Evolutionary conservation across 768 basidiomycete genomes (phyloP), one percentile per base, ranked within the genome.

Genomic region (Pulveroboletus ravenelii): DNA sequence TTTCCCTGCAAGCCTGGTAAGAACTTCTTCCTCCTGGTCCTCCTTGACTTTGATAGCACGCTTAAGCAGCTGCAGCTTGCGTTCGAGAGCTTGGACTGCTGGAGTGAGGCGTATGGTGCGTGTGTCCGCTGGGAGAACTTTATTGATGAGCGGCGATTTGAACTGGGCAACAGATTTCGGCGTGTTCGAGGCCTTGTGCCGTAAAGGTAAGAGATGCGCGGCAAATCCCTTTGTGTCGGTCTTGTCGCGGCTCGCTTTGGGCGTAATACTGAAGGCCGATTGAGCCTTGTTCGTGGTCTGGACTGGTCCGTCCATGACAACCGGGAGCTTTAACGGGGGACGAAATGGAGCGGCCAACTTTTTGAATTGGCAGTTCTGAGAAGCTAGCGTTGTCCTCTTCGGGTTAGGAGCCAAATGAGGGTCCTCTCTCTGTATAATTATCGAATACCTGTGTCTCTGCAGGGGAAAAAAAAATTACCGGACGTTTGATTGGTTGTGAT

Each of bases 11-110:
- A 92, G 72, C 4, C 62, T 63, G 42, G 71, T 65, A 25, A 92
- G 75, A 3, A 69, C 66, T 10, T 79, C 75, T 61, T 82, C 83
- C 29, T 82, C 78, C 3, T 69, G 71, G 9, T 80, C 74, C 20
- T 77, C 68, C 64, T 79, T 81, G 53, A 89, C 77, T 60, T 83
- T 85, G 41, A 87, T 65, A 0, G 89, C 89, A 12, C 89, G 81
- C 63, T 78, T 81, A 38, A 91, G 73, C 23, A 79, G 60, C 62
- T 90, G 87, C 25, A 88, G 53, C 56, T 78, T 81, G 42, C 83
- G 75, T 62, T 90, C 87, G 46, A 91, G 70, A 3, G 72, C 62
- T 60, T 89, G 87, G 31, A 89, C 78, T 0, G 76, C 79, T 35
- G 85, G 85, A 13, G 82, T 84, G 39, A 84, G 72, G 41, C 82